Evolutionary conservation across 257 asterid species (phyloP), one percentile per base, ranked within the genome.

Genomic region (Rhazya stricta): DNA sequence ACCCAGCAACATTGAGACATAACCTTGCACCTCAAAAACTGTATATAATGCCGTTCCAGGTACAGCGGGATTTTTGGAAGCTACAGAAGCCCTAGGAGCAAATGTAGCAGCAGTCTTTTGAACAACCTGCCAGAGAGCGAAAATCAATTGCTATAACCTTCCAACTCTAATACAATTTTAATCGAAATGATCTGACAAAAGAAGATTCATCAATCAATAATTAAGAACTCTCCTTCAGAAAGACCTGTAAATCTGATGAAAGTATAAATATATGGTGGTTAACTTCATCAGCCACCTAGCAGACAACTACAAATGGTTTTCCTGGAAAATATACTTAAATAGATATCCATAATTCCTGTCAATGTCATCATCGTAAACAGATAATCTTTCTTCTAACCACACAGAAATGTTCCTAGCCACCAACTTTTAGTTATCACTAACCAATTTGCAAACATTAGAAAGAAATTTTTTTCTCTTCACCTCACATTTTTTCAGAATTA

Each of bases 31-130:
- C 82, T 94, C 98, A 77, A 94, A 94, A 39, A 91, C 94, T 1
- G 89, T 87, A 84, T 90, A 94, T 41, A 94, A 60, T 53, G 83
- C 79, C 7, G 89, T 80, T 69, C 98, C 98, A 7, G 98, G 95
- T 42, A 83, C 89, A 6, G 97, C 98, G 23, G 97, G 97, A 71
- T 94, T 94, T 72, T 90, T 91, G 67, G 85, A 72, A 51, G 97
- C 95, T 39, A 91, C 91, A 21, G 98, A 94, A 81, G 97, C 97
- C 86, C 97, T 83, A 0, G 98, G 97, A 45, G 98, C 98, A 83
- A 94, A 94, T 15, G 98, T 92, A 74, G 98, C 94, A 77, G 97
- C 98, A 51, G 98, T 94, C 85, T 94, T 94, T 83, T 88, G 92
- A 53, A 91, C 97, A 51, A 86, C 98, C 98, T 94, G 88, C 29